Evolutionary conservation across 2,329 filamentous ascomycete genomes (phyloP), one percentile per base, ranked within the genome.

Genomic region (Lecanicillium sp.): DNA sequence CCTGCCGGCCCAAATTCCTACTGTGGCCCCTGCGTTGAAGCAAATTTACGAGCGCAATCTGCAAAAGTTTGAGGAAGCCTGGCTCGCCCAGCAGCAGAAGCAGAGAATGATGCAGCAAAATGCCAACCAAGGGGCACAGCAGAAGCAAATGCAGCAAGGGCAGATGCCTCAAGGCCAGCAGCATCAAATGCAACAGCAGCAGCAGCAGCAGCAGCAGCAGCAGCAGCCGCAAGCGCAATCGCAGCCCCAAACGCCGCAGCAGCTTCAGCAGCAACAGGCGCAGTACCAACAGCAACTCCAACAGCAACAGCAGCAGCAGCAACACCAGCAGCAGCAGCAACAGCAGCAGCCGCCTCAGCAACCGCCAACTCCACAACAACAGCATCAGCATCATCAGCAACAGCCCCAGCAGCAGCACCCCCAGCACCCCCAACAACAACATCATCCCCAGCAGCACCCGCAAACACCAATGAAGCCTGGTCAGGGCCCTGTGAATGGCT

Each of bases 21-120:
- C 69, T 9, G 87, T 85, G 0, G 71, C 78, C 3, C 72, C 76
- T 42, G 80, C 92, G 48, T 59, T 96, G 49, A 78, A 80, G 49
- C 70, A 73, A 19, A 72, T 86, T 6, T 94, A 92, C 58, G 81
- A 88, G 50, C 72, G 76, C 27, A 88, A 89, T 48, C 64, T 96
- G 5, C 64, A 74, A 18, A 74, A 80, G 22, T 96, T 94, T 47
- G 89, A 96, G 56, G 76, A 81, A 43, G 74, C 73, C 2, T 84
- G 74, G 66, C 54, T 72, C 27, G 65, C 69, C 25, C 73, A 75
- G 49, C 73, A 75, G 49, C 76, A 77, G 44, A 69, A 68, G 46
- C 68, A 66, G 18, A 65, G 69, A 31, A 69, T 71, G 49, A 69
- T 73, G 55, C 64, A 70, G 37, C 71, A 77, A 44, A 65, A 71